Conservation (phyloP, 495 filamentous ascomycete species). For the Hypoxylon perforatum region DNA sequence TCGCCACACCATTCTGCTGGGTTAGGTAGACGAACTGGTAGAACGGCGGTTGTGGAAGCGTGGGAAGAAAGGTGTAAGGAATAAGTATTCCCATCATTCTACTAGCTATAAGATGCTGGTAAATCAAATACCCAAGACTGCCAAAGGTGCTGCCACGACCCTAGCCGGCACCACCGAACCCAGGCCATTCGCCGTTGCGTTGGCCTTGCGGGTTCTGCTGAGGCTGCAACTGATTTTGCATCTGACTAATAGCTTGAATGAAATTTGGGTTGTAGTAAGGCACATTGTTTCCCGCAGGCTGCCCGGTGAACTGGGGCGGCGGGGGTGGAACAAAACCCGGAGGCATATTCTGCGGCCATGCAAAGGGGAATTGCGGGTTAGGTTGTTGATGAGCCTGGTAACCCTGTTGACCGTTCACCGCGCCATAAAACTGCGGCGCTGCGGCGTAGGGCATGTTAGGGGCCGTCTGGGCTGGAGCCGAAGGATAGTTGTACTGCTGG, state of each 20-base stretch:
- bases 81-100: not conserved
- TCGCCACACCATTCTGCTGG: too few species aligned
- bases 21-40: too few species aligned
- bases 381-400: conserved; percentile 20
- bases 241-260: conserved; percentile 45
- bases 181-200: conserved; percentile 46
- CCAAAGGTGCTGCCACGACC: conserved; percentile 1
- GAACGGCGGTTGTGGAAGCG: too few species aligned
- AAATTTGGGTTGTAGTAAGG: conserved; percentile 74
- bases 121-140: not conserved
- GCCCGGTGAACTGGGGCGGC: conserved; percentile 41
- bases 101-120: not conserved
- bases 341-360: conserved; percentile 41
- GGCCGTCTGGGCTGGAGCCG: conserved; percentile 22
- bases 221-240: conserved; percentile 58
- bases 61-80: too few species aligned
- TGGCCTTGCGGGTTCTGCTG: conserved; percentile 57
- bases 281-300: conserved; percentile 24
- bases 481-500: conserved; percentile 38
- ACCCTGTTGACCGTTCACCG: conserved; percentile 21
- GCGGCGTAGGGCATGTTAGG: conserved; percentile 25
- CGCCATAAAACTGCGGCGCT: conserved; percentile 34
- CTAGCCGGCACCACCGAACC: conserved; percentile 37
- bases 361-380: conserved; percentile 30
- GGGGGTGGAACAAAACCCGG: conserved; percentile 44